These are phyloP conservation scores for Lentinula sp. DNA, from an alignment of 768 basidiomycete genomes.

Conservation along the genomic window DNA sequence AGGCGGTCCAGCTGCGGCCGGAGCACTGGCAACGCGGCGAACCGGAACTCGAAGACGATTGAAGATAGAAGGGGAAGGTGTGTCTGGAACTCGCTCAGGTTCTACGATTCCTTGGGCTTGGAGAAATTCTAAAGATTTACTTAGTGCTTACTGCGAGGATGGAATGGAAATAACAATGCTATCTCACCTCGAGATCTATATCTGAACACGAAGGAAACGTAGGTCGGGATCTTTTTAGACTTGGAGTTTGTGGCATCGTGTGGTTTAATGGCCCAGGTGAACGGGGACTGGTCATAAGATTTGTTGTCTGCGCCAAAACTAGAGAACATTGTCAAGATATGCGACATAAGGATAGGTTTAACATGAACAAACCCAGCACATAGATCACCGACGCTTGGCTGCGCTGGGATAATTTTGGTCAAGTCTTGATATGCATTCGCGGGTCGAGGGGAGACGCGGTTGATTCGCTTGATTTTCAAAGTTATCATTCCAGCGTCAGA, in stretches of 20 bases:
- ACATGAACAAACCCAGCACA: conserved; percentile 36
- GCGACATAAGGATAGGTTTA: neutral
- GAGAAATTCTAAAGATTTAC: conserved; percentile 34
- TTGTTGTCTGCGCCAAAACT: conserved; percentile 44
- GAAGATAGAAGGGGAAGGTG: conserved; percentile 7
- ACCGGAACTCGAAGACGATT: conserved; percentile 16
- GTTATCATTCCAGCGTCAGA: conserved; percentile 48
- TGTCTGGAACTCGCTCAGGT: conserved; percentile 12
- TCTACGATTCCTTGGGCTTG: conserved; percentile 44
- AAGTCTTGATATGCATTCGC: conserved; percentile 36
- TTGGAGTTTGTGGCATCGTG: conserved; percentile 29
- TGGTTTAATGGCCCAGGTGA: conserved; percentile 51
- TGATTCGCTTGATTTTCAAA: conserved; percentile 40
- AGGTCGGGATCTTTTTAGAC: conserved; percentile 35
- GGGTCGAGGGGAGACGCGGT: conserved; percentile 20
- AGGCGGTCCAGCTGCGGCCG: conserved; percentile 12
- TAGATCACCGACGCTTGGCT: conserved; percentile 35
- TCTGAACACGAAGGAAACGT: conserved; percentile 62
- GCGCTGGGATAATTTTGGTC: conserved; percentile 26
- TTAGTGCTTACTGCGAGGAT: neutral
- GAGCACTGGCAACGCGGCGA: conserved; percentile 37
- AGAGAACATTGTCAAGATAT: neutral
- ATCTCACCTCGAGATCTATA: conserved; percentile 50
- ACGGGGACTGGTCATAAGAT: conserved; percentile 32
- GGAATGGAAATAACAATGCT: neutral